These are phyloP conservation scores for Alloteropsis angusta DNA, from an alignment of 202 grass and related monocot genomes.

Conservation along the genomic window DNA sequence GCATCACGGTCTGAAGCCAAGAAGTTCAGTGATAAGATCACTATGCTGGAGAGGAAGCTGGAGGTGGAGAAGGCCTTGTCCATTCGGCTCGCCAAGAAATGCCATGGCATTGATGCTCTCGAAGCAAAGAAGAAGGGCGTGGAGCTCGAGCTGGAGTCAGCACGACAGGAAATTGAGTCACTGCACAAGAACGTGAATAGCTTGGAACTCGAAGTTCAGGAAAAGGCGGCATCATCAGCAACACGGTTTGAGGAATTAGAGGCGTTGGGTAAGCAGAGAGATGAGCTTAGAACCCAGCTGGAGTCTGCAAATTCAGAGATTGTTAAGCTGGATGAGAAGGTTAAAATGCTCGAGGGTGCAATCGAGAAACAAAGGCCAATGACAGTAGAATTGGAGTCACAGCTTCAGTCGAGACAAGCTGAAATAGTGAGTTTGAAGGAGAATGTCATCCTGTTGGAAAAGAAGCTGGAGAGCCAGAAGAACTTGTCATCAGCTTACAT, in stretches of 20 bases:
- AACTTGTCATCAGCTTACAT: slow-evolving; percentile 52
- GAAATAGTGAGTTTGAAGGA: slow-evolving; percentile 39
- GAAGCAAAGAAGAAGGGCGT: slow-evolving; percentile 35
- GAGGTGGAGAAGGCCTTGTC: slow-evolving; percentile 53
- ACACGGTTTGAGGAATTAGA: slow-evolving; percentile 28
- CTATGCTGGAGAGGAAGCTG: slow-evolving; percentile 40
- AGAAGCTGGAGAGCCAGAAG: slow-evolving; percentile 53
- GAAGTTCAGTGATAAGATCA: slow-evolving; percentile 38
- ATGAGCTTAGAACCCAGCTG: slow-evolving; percentile 34
- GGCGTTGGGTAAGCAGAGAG: slow-evolving; percentile 23
- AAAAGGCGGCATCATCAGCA: slow-evolving; percentile 27
- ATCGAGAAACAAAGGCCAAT: slow-evolving; percentile 34
- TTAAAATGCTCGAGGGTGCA: slow-evolving; percentile 32
- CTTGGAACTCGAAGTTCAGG: slow-evolving; percentile 32
- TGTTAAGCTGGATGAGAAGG: slow-evolving; percentile 34
- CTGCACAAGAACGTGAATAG: slow-evolving; percentile 33
- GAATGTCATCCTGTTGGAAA: slow-evolving; percentile 32
- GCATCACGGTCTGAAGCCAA: slow-evolving; percentile 30
- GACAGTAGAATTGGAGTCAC: slow-evolving; percentile 35
- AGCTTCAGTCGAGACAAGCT: slow-evolving; percentile 25
- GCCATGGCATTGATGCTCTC: slow-evolving; percentile 33
- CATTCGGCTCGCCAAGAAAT: slow-evolving; percentile 27
- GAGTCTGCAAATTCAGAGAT: slow-evolving; percentile 25
- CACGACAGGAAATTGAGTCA: slow-evolving; percentile 31
- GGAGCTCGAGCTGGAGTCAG: slow-evolving; percentile 43